A percentile compares a stretch with the other conserved stretches of the same genome.
Conservation (phyloP, 2,329 filamentous ascomycete species). For the Elsinoe perseae region DNA sequence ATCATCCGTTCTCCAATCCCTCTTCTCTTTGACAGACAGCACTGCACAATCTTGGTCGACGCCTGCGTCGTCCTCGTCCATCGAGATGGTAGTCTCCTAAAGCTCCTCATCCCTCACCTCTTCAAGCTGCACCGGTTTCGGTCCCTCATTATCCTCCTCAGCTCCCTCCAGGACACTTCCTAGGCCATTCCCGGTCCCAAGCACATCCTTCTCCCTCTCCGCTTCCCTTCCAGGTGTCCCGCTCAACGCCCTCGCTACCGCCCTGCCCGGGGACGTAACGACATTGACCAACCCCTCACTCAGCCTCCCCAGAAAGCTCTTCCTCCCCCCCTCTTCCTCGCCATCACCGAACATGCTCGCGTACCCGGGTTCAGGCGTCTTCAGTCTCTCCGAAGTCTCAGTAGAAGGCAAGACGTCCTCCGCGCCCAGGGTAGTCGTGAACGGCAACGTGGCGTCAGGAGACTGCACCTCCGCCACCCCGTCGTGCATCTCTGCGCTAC, state of each 20-base stretch:
- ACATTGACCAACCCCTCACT: constrained; percentile 10
- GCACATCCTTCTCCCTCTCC: not conserved
- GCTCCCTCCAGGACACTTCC: not conserved
- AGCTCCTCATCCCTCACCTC: constrained; percentile 9
- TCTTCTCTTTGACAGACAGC: not conserved
- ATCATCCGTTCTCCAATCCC: not conserved
- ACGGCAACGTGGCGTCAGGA: not conserved
- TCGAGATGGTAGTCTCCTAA: not conserved
- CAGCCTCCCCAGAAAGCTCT: constrained; percentile 8
- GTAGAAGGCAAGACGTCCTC: not conserved
- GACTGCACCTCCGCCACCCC: not conserved
- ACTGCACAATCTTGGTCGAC: not conserved
- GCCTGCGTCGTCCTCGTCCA: not conserved
- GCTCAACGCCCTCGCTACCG: constrained; percentile 8
- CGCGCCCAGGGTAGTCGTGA: not conserved
- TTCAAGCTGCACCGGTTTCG: not conserved
- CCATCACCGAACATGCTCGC: not conserved
- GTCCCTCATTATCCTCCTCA: not conserved
- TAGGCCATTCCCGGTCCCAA: not conserved
- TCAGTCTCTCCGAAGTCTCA: not conserved
- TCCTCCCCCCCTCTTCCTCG: not conserved
- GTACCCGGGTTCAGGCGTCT: not conserved
- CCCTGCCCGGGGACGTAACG: constrained; percentile 11
- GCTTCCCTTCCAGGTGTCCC: constrained; percentile 4
- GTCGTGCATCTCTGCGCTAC: not conserved